Conservation (phyloP, 2,329 filamentous ascomycete species). For the Amesomyces nigricolor region DNA sequence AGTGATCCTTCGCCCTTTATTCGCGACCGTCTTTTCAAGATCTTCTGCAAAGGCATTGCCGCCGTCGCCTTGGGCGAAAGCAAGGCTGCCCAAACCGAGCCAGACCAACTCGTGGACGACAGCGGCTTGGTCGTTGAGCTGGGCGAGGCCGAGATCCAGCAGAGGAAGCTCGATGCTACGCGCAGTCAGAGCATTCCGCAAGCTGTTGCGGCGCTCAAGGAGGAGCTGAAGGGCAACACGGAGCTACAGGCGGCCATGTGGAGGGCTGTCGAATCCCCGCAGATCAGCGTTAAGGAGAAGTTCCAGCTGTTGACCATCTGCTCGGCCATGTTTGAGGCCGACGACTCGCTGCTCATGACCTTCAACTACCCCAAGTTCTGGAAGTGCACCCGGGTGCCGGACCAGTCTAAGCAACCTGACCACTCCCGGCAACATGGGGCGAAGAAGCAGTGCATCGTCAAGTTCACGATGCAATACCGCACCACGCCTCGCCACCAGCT, state of each 20-base stretch:
- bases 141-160: slow-evolving; percentile 39
- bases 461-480: slow-evolving; percentile 22
- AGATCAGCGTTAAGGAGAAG: slow-evolving; percentile 44
- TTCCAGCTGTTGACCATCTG: slow-evolving; percentile 48
- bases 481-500: slow-evolving; percentile 19
- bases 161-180: slow-evolving; percentile 42
- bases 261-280: slow-evolving; percentile 44
- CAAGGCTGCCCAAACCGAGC: slow-evolving; percentile 27
- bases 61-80: slow-evolving; percentile 59
- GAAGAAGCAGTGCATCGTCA: slow-evolving; percentile 22
- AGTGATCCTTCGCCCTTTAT: slow-evolving; percentile 60
- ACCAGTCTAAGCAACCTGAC: not conserved
- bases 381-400: slow-evolving; percentile 31
- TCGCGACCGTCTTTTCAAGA: slow-evolving; percentile 53
- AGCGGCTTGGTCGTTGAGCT: slow-evolving; percentile 45
- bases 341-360: slow-evolving; percentile 41
- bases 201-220: slow-evolving; percentile 43
- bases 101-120: slow-evolving; percentile 28
- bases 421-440: slow-evolving; percentile 11
- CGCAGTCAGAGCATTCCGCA: slow-evolving; percentile 44
- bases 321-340: slow-evolving; percentile 44
- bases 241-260: slow-evolving; percentile 43
- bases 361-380: slow-evolving; percentile 44
- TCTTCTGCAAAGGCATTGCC: slow-evolving; percentile 55
- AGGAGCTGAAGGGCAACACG: slow-evolving; percentile 41